phyloP scores from a whole-genome alignment of 805 yeast species.

The Cyberlindnera petersonii region DNA sequence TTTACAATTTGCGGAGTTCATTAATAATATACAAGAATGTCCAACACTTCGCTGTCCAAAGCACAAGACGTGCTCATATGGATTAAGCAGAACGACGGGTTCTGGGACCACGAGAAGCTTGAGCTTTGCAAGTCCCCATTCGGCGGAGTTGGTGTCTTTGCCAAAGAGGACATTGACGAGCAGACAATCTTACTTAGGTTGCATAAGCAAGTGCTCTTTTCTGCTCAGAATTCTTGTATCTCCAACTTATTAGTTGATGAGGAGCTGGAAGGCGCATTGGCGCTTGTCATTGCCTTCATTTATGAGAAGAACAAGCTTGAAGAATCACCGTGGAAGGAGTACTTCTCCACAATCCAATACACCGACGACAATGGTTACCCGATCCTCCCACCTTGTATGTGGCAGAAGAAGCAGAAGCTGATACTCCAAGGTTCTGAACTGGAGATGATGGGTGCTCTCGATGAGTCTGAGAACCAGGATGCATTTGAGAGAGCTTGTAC shows the following conservation, averaged over 20 bases:
- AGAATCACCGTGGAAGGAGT: constrained; percentile 79
- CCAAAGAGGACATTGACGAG: constrained; percentile 35
- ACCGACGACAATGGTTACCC: constrained; percentile 30
- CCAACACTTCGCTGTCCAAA: constrained; percentile 27
- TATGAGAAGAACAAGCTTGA: constrained; percentile 60
- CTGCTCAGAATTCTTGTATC: constrained; percentile 56
- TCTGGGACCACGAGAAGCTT: constrained; percentile 47
- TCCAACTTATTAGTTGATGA: constrained; percentile 64
- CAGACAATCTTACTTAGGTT: constrained; percentile 44
- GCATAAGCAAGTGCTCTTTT: constrained; percentile 56
- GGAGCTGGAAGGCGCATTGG: constrained; percentile 58
- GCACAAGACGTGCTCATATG: constrained; percentile 36
- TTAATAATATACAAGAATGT: too few species aligned
- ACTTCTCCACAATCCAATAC: constrained; percentile 48
- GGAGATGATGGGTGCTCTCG: constrained; percentile 59
- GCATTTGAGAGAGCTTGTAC: constrained; percentile 36
- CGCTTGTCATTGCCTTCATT: constrained; percentile 62
- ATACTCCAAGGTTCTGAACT: constrained; percentile 54
- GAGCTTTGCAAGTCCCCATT: constrained; percentile 42
- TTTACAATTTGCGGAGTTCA: too few species aligned
- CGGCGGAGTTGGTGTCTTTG: constrained; percentile 78
- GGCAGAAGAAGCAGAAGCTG: constrained; percentile 49
- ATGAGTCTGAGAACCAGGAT: constrained; percentile 38
- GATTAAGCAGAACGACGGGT: constrained; percentile 51
- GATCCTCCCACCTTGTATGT: constrained; percentile 58